Evolutionary conservation across 176 grass and related monocot genomes (phyloP).

Genomic region (sorghum (Sorghum bicolor)): Sorghum_bicolor_NCBIv3 NC_012870.2:6838501-6839000

Average conservation of each 20-base stretch:
- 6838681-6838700: conserved; percentile 88
- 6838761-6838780: conserved; percentile 69
- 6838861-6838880: conserved; percentile 46
- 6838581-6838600: conserved; percentile 74
- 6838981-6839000: conserved; percentile 79
- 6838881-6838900: conserved; percentile 32
- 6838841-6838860: conserved; percentile 60
- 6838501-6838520: conserved; percentile 56
- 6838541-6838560: conserved; percentile 17
- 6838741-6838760: conserved; percentile 76
- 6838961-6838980: conserved; percentile 41
- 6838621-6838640: conserved; percentile 63
- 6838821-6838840: conserved; percentile 62
- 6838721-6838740: conserved; percentile 84
- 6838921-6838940: conserved; percentile 57
- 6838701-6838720: conserved; percentile 79
- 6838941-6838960: conserved; percentile 42
- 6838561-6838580: conserved; percentile 63
- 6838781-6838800: conserved; percentile 59
- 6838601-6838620: conserved; percentile 74
- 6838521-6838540: conserved; percentile 65
- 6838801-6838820: conserved; percentile 59
- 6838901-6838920: conserved; percentile 84
- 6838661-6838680: conserved; percentile 69
- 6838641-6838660: conserved; percentile 68